Percentiles rank a stretch among this genome's conserved stretches.
phyloP scores from a whole-genome alignment of 208 protist genomes.

The Acanthamoeba culbertsoni region DNA sequence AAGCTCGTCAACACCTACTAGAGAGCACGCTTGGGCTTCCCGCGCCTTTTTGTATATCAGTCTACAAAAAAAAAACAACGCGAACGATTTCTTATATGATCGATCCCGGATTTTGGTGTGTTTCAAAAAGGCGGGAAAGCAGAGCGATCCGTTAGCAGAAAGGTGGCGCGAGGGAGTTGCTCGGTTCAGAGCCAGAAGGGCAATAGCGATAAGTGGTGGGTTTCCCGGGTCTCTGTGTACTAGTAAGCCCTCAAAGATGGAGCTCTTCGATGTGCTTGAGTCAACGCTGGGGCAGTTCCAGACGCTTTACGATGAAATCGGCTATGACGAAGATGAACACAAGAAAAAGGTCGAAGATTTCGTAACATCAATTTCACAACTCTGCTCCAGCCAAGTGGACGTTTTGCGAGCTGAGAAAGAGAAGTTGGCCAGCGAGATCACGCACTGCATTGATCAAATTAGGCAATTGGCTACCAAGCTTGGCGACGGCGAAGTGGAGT shows the following conservation, averaged over 20 bases:
- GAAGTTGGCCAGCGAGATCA: not conserved
- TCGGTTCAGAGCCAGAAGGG: no score
- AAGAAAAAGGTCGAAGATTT: not conserved
- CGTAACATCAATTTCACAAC: not conserved
- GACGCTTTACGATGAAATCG: not conserved
- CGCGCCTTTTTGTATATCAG: not conserved
- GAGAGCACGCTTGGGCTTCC: not conserved
- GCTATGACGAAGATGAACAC: not conserved
- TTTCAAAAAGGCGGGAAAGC: not conserved
- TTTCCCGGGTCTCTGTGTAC: no score
- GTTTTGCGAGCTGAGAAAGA: not conserved
- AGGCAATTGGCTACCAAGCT: not conserved
- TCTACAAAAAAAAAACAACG: not conserved
- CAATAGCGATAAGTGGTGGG: not conserved
- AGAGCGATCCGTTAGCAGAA: no score
- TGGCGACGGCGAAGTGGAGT: conserved; percentile 1
- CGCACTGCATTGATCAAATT: not conserved
- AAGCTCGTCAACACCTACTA: not conserved
- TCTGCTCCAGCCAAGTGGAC: not conserved
- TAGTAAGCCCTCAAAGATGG: not conserved
- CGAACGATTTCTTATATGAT: not conserved
- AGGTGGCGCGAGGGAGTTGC: no score
- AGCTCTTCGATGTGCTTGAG: not conserved
- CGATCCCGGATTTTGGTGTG: not conserved
- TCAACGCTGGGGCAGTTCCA: not conserved